Evolutionary conservation across 202 grass and related monocot species (phyloP), one percentile per base, ranked within the genome.

Genomic region (Hordeum pubiflorum): DNA sequence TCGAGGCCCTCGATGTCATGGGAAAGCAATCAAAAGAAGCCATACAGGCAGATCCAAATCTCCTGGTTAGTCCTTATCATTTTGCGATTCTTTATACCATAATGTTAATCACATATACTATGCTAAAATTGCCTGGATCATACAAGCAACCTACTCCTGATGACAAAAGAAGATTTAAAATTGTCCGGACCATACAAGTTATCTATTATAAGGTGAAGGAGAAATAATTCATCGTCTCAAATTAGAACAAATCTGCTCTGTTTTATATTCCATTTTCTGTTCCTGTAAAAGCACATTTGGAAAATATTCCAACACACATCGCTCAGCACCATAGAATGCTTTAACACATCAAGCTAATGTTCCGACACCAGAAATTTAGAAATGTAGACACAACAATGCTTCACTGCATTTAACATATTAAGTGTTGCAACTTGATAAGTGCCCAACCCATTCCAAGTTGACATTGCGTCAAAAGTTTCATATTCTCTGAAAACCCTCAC

Each of bases 311-410:
- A 75, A 26, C 24, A 82, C 46, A 6, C 8, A 24, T 62, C 37
- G 20, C 58, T 70, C 20, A 78, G 23, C 6, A 74, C 57, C 89
- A 93, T 91, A 93, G 84, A 97, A 86, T 91, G 91, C 89, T 69
- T 83, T 97, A 54, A 82, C 85, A 68, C 87, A 97, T 46, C 91
- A 93, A 67, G 91, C 94, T 39, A 91, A 89, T 85, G 91, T 88
- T 61, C 82, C 93, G 33, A 62, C 82, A 90, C 82, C 80, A 17
- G 87, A 91, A 44, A 78, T 97, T 72, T 91, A 83, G 93, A 82
- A 15, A 37, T 8, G 36, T 8, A 37, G n/a, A 37, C 63, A 79
- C 74, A 85, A 93, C 54, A 97, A 93, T 87, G 67, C 79, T 29
- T 86, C 89, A 23, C 76, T 93, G 8, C 85, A 84, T 73, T 93